These are phyloP conservation scores for Aspergillus saccharolyticus DNA, from an alignment of 495 filamentous ascomycete genomes.

Conservation along the genomic window DNA sequence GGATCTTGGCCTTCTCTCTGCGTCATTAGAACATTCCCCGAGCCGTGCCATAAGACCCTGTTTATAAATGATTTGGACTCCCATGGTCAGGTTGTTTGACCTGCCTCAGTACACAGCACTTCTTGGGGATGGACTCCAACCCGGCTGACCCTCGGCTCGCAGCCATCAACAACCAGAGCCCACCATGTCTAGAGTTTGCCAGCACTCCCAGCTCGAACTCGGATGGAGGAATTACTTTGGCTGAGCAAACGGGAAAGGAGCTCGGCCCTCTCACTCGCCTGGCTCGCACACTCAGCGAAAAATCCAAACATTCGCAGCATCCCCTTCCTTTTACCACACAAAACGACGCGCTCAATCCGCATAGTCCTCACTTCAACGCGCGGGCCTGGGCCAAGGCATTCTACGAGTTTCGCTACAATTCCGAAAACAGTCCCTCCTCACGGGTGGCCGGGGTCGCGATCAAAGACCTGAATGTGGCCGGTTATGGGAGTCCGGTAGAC, in stretches of 20 bases:
- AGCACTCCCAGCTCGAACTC: not conserved
- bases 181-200: too few relatives aligned
- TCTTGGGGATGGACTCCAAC: too few relatives aligned
- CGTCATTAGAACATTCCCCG: too few relatives aligned
- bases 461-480: constrained; percentile 56
- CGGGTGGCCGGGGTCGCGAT: constrained; percentile 32
- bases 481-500: constrained; percentile 67
- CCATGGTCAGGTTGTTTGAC: too few relatives aligned
- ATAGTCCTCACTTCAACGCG: constrained; percentile 30
- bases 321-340: not conserved
- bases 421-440: not conserved
- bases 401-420: constrained; percentile 14
- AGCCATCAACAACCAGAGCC: too few relatives aligned
- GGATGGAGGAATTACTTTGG: not conserved
- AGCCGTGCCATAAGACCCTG: too few relatives aligned
- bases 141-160: too few relatives aligned
- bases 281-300: not conserved
- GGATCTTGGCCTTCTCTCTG: too few relatives aligned
- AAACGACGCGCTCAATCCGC: constrained; percentile 22
- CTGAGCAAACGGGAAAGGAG: not conserved
- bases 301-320: not conserved
- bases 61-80: too few relatives aligned
- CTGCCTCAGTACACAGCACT: too few relatives aligned
- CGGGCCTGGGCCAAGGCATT: constrained; percentile 26
- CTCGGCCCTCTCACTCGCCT: not conserved